These are phyloP conservation scores for Cystobasidium ongulense DNA, from an alignment of 768 basidiomycete species.

Conservation along the genomic window DNA sequence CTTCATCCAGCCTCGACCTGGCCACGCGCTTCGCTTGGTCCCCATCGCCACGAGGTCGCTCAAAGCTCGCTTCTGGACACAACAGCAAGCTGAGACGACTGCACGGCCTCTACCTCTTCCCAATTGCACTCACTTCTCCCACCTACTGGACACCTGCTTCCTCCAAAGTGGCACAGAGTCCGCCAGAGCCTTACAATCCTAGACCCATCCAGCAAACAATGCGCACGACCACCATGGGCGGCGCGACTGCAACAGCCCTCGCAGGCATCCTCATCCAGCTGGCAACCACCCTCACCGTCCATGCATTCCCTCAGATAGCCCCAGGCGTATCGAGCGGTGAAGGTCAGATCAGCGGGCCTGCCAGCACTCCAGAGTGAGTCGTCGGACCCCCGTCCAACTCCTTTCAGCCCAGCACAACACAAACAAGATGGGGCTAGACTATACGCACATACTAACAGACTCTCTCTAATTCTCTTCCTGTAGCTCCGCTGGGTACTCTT, in stretches of 20 bases:
- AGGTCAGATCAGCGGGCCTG: constrained; percentile 9
- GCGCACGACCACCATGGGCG: not conserved
- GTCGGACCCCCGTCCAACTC: not conserved
- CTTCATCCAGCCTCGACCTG: too few relatives aligned
- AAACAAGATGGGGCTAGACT: not conserved
- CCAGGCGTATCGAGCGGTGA: constrained; percentile 23
- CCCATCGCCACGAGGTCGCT: not conserved
- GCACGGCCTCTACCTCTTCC: too few relatives aligned
- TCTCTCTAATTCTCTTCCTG: constrained; percentile 40
- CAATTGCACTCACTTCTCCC: too few relatives aligned
- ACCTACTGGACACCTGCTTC: too few relatives aligned
- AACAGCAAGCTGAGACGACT: not conserved
- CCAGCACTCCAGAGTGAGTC: constrained; percentile 15
- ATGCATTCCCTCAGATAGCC: constrained; percentile 18
- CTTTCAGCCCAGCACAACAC: not conserved
- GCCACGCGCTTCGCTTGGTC: not conserved
- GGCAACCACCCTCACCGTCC: not conserved
- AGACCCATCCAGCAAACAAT: too few relatives aligned
- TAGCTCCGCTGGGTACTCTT: constrained; percentile 61
- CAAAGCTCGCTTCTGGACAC: not conserved
- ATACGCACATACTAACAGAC: not conserved
- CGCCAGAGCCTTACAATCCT: too few relatives aligned
- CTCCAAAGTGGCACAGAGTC: too few relatives aligned
- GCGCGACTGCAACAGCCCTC: not conserved
- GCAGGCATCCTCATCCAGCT: not conserved